A percentile compares a stretch with the other conserved stretches of the same genome.
These are phyloP conservation scores for Cyberlindnera bimundalis DNA, from an alignment of 805 yeast genomes.

Conservation along the genomic window DNA sequence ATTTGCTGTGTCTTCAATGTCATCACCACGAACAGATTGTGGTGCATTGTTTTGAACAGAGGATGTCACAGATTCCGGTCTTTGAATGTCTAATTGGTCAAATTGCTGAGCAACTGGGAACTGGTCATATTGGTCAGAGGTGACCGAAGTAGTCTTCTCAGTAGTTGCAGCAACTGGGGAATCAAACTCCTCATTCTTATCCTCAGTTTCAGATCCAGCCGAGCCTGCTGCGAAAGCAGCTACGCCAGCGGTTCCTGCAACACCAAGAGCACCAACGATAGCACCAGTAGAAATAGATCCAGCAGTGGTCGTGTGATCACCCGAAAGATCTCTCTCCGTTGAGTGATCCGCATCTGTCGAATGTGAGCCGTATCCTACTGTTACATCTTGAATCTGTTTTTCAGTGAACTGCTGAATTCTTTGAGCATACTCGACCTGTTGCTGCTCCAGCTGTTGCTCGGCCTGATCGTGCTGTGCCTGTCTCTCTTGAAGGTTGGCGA, in stretches of 20 bases:
- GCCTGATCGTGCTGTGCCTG: constrained; percentile 37
- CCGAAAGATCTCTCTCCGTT: neutral
- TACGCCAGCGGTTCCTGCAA: constrained; percentile 25
- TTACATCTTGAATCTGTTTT: constrained; percentile 35
- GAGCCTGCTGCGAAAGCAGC: constrained; percentile 24
- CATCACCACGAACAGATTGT: constrained; percentile 80
- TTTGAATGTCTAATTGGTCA: constrained; percentile 31
- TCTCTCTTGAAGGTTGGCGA: constrained; percentile 34
- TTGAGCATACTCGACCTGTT: constrained; percentile 36
- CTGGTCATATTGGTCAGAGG: constrained; percentile 25
- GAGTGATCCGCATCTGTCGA: constrained; percentile 11
- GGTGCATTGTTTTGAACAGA: constrained; percentile 93
- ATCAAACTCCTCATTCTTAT: constrained; percentile 23
- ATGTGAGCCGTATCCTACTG: constrained; percentile 15
- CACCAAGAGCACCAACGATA: constrained; percentile 27
- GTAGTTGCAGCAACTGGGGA: constrained; percentile 24
- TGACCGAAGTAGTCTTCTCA: constrained; percentile 26
- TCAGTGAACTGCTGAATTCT: constrained; percentile 38
- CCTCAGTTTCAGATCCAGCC: constrained; percentile 33
- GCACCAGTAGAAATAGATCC: constrained; percentile 25
- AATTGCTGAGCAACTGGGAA: constrained; percentile 20
- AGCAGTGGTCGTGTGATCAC: constrained; percentile 10
- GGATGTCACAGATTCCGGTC: constrained; percentile 83
- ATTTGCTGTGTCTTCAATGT: constrained; percentile 30
- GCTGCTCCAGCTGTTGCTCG: constrained; percentile 37